A percentile compares a stretch with the other conserved stretches of the same genome.
Conservation (phyloP, 495 filamentous ascomycete genomes). For the Neurospora sp. region DNA sequence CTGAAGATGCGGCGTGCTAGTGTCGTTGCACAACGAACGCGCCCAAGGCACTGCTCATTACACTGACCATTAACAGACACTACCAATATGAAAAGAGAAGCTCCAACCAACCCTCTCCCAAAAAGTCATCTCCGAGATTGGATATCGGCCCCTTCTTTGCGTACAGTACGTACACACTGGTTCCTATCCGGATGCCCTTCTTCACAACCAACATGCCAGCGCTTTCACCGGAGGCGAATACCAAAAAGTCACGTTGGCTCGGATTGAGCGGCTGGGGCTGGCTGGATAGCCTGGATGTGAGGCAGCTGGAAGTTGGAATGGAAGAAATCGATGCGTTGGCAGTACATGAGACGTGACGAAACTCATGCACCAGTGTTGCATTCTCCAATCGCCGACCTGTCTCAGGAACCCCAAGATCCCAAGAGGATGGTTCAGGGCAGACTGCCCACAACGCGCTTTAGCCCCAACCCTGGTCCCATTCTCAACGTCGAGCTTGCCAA, state of each 20-base stretch:
- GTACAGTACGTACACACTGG: neutral
- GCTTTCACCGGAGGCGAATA: neutral
- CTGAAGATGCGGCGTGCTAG: slow-evolving; percentile 5
- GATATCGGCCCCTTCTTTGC: neutral
- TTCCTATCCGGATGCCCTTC: neutral
- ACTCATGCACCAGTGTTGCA: slow-evolving; percentile 3
- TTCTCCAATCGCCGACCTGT: slow-evolving; percentile 17
- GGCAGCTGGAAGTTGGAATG: slow-evolving; percentile 4
- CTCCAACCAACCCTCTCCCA: slow-evolving; percentile 3
- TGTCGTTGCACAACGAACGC: neutral
- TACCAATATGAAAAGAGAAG: neutral
- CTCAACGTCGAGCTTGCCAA: neutral
- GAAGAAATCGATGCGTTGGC: slow-evolving; percentile 17
- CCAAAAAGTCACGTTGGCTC: slow-evolving; percentile 7
- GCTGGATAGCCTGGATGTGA: slow-evolving; percentile 5
- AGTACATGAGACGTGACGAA: slow-evolving; percentile 24
- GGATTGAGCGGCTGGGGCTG: slow-evolving; percentile 23
- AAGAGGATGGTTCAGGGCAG: slow-evolving; percentile 19
- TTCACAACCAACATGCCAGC: neutral
- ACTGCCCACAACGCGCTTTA: neutral
- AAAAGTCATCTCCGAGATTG: neutral
- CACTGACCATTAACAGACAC: neutral
- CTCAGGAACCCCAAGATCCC: slow-evolving; percentile 16
- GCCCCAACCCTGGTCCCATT: neutral
- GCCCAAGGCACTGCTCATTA: neutral